These are phyloP conservation scores for Plasmodium gonderi DNA, from an alignment of 169 alveolate genomes.

Conservation along the genomic window DNA sequence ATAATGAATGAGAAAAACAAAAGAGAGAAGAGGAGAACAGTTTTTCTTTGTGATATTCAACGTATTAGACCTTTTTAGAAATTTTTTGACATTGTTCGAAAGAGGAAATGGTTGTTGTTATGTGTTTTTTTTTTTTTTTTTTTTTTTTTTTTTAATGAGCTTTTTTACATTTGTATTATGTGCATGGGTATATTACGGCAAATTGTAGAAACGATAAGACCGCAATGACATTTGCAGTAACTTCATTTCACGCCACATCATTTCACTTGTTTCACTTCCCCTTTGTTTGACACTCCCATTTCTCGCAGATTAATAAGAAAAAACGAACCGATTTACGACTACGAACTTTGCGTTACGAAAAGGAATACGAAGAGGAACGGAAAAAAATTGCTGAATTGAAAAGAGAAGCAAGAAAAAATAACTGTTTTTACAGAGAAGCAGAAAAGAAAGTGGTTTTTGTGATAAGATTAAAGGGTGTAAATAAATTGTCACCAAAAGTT, in stretches of 20 bases:
- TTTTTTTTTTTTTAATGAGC: too few species aligned
- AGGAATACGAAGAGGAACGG: conserved; percentile 82
- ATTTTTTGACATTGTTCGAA: too few species aligned
- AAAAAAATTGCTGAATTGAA: conserved; percentile 77
- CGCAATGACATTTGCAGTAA: too few species aligned
- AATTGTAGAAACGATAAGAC: too few species aligned
- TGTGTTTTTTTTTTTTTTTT: too few species aligned
- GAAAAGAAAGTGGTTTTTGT: conserved; percentile 96
- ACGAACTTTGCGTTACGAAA: conserved; percentile 82
- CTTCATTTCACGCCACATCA: background rate
- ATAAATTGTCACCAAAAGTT: conserved; percentile 97
- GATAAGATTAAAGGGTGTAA: conserved; percentile 96
- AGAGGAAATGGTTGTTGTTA: too few species aligned
- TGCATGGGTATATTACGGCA: too few species aligned
- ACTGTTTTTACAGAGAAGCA: conserved; percentile 87
- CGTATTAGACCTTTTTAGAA: too few species aligned
- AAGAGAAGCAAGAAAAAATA: conserved; percentile 85
- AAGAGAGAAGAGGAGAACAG: too few species aligned
- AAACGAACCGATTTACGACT: conserved; percentile 69
- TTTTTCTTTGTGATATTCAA: too few species aligned
- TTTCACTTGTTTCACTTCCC: background rate
- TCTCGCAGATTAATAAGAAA: conserved; percentile 25
- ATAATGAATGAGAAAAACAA: too few species aligned
- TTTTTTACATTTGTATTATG: too few species aligned
- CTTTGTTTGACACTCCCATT: background rate